Evolutionary conservation across 1,284 basidiomycete species (phyloP).

Genomic region (Stereum hirsutum): DNA sequence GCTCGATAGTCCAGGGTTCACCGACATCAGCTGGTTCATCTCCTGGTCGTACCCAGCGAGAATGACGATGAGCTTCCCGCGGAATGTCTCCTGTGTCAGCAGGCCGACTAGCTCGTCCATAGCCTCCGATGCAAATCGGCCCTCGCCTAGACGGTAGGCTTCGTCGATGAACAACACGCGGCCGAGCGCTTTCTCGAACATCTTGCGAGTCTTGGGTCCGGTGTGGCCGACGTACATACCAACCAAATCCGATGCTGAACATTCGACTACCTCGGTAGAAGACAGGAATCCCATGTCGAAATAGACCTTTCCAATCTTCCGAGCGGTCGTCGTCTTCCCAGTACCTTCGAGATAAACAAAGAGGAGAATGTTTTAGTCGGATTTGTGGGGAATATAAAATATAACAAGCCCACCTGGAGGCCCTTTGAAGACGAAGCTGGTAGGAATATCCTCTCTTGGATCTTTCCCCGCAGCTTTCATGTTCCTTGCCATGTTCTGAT

Average conservation of each 20-base stretch:
- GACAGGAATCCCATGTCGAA: slow-evolving; percentile 58
- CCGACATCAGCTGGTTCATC: slow-evolving; percentile 47
- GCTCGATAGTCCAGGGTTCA: slow-evolving; percentile 56
- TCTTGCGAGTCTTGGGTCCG: slow-evolving; percentile 48
- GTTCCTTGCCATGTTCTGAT: slow-evolving; percentile 38
- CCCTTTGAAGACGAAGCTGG: slow-evolving; percentile 63
- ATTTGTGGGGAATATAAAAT: neutral
- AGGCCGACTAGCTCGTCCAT: slow-evolving; percentile 57
- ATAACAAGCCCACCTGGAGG: slow-evolving; percentile 40
- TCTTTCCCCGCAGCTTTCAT: slow-evolving; percentile 28
- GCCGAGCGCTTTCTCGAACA: slow-evolving; percentile 53
- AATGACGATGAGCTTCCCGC: slow-evolving; percentile 51
- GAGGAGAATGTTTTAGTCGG: neutral
- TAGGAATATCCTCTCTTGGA: slow-evolving; percentile 41
- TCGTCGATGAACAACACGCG: slow-evolving; percentile 61
- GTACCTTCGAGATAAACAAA: slow-evolving; percentile 24
- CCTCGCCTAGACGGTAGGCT: slow-evolving; percentile 48
- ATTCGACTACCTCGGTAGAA: slow-evolving; percentile 44
- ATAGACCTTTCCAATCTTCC: slow-evolving; percentile 43
- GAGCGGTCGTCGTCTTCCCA: slow-evolving; percentile 34
- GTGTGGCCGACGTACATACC: slow-evolving; percentile 62
- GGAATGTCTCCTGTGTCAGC: slow-evolving; percentile 47
- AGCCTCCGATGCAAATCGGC: slow-evolving; percentile 56
- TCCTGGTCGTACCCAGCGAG: slow-evolving; percentile 60
- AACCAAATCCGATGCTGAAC: slow-evolving; percentile 57